Evolutionary conservation across 176 grass and related monocot genomes (phyloP), one percentile per base, ranked within the genome.

Genomic region (Carex kokanica): DNA sequence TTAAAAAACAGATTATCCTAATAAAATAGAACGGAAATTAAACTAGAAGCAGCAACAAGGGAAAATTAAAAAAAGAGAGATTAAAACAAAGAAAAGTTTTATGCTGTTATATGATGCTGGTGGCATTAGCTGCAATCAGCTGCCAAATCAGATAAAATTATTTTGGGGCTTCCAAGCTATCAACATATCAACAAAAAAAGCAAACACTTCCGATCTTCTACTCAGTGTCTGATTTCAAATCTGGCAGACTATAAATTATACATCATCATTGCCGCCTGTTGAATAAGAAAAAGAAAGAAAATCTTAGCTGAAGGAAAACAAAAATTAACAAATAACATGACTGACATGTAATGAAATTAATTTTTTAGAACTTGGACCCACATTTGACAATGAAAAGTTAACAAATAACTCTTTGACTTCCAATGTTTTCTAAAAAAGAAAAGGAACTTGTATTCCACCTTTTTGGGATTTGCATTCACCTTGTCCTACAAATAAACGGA

Each of bases 391-490:
- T n/a, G n/a, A n/a, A n/a, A n/a, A n/a, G n/a, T n/a, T n/a, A n/a
- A n/a, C n/a, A n/a, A n/a, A n/a, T n/a, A n/a, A n/a, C 1, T 11
- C 20, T 71, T 45, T 43, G 13, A 21, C 18, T 71, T 40, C 17
- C 36, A 61, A 74, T 47, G 18, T 20, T 54, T 62, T 52, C 8
- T 25, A 52, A 65, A 45, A 45, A 64, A 81, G 16, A 31, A 58
- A 54, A 52, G 69, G 38, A 80, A 88, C 84, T 83, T 85, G 57
- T 87, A 66, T 40, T 60, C 84, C 86, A 94, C 90, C 88, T 92
- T 89, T 85, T 61, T 87, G 58, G 25, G 57, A 13, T 81, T 72
- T 90, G 60, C 84, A 79, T 87, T 92, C 86, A 81, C 91, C 90
- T 62, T 24, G 32, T 74, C 88, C 78, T 92, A 92, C 84, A 92